Base-by-base conservation (phyloP, 2,329 filamentous ascomycete genomes). In the Colletotrichum kahawae region DNA sequence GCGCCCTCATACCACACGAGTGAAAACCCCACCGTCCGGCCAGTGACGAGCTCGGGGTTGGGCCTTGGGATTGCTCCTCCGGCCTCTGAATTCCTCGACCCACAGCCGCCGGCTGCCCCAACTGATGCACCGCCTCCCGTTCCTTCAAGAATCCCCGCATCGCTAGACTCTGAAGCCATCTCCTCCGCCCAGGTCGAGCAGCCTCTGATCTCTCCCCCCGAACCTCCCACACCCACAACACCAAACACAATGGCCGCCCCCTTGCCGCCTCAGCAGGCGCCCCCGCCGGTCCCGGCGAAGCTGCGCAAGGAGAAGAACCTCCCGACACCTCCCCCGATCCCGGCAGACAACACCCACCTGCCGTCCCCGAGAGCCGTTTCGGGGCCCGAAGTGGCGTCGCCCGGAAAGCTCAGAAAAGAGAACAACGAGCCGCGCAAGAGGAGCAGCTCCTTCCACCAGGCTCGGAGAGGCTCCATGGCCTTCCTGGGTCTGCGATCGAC, bases 361-460 rank as follows among this genome's bases (percentile, higher is more conserved):
- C 68, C 60, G n/a, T 60, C 70, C 34, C 57, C 64, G 43, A 62
- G 73, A 18, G 57, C 64, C 9, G 54, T 75, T 71, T 60, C 60
- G 60, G 67, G 36, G 71, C 38, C 65, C 7, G 70, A 74, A 14
- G 51, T 62, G 31, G 10, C 27, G 27, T 59, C 66, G 6, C 73
- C 67, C 4, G 73, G 62, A n/a, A 84, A 82, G 77, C 76, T 85
- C 64, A 83, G 79, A 51, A 85, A 84, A 72, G 80, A 79, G 16
- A 79, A 77, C 9, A 77, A 71, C 29, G 80, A 79, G 14, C 43
- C 75, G 64, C 80, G 82, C 36, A 78, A 81, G 63, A 81, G 84
- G 63, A 84, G 83, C 76, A 81, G 75, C 65, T 85, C 84, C 16
- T 81, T 83, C 43, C 80, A 82, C 24, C 70, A 77, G 59, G 78